Base-by-base conservation (phyloP, 2,329 filamentous ascomycete species). In the Alternaria alternata region DNA sequence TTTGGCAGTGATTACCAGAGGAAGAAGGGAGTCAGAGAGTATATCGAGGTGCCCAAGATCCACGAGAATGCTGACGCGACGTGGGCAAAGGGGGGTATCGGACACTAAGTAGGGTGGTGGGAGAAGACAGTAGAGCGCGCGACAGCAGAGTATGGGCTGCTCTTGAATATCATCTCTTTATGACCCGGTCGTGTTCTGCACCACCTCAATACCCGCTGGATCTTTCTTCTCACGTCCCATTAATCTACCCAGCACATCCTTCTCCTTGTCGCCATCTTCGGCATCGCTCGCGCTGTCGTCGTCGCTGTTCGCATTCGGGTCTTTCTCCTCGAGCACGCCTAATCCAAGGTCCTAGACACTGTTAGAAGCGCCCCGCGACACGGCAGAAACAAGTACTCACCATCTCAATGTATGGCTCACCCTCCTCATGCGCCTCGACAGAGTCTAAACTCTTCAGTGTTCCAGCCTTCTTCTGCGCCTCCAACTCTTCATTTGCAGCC, bases 11-110 rank as follows among this genome's bases (percentile, higher is more conserved):
- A 86, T 74, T 81, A 78, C 57, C 76, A 69, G 73, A 75, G 78
- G 59, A 89, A 89, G 80, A 81, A 76, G 67, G 81, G 85, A 75
- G 78, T 80, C 56, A 83, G 88, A 71, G 78, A 79, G 70, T 79
- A 81, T 51, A 88, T 90, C 70, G 64, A 80, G 66, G 78, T 79
- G 68, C 83, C 82, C n/a, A 65, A 81, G 57, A 71, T 85, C 12
- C 79, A 84, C 72, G 69, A 67, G 43, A 79, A 83, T 76, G 82
- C 82, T 12, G 83, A 86, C 76, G 74, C 74, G 43, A 79, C 80
- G 57, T 86, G 83, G 83, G 82, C 65, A 3, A 71, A 72, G 51
- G 64, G 62, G 0, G 69, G 68, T 14, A 14, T 60, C 5, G 65
- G 68, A 7, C 66, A 71, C 43, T 49, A 52, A 24, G 22, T 24